Evolutionary conservation across 129 eudicot genomes (phyloP).

Genomic region (Ambrosia artemisiifolia): DNA sequence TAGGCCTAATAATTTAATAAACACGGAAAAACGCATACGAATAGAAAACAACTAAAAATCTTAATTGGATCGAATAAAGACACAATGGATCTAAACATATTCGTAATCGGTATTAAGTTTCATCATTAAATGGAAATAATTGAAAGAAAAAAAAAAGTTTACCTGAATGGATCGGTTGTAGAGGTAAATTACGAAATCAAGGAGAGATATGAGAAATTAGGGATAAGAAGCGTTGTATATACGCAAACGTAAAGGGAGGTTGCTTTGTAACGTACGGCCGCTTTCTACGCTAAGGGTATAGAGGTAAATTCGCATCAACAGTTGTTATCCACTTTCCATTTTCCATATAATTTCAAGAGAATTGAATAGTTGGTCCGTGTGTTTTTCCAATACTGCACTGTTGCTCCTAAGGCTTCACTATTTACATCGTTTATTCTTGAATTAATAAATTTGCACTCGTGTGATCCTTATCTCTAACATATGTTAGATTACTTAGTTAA

Average conservation of each 20-base stretch:
- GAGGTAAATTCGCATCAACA: neutral
- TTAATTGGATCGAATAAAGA: neutral
- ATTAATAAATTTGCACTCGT: too few species aligned
- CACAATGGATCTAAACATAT: slow-evolving; percentile 11
- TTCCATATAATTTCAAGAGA: too few species aligned
- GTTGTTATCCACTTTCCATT: neutral
- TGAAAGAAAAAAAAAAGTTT: neutral
- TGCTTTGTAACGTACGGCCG: neutral
- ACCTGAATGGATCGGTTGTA: slow-evolving; percentile 4
- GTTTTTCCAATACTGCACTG: too few species aligned
- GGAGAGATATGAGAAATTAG: neutral
- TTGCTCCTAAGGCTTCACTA: too few species aligned
- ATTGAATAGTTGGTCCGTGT: too few species aligned
- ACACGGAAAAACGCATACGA: neutral
- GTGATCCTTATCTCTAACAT: too few species aligned
- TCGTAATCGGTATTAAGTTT: neutral
- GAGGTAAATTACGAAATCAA: neutral
- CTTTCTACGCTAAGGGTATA: slow-evolving; percentile 10
- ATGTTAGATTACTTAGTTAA: too few species aligned
- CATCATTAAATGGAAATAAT: neutral
- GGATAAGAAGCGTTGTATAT: slow-evolving; percentile 4
- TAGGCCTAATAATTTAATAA: neutral
- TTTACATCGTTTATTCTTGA: too few species aligned
- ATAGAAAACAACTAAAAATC: neutral
- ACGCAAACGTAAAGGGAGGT: neutral